These are phyloP conservation scores for Backusella circina DNA, from an alignment of 192 early-diverging fungal species.

Conservation along the genomic window DNA sequence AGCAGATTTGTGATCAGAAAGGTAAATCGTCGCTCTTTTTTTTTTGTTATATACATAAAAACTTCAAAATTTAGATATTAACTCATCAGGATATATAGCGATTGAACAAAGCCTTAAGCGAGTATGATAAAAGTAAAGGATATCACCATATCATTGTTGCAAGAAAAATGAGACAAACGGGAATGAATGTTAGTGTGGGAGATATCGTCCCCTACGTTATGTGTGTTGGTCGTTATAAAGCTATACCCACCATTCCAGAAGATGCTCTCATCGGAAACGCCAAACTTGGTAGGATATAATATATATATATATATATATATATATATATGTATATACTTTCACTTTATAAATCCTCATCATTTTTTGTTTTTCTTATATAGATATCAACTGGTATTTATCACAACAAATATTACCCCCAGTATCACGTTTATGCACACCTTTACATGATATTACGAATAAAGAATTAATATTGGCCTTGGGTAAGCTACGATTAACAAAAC, in stretches of 20 bases:
- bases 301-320: neutral
- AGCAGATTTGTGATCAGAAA: constrained; percentile 95
- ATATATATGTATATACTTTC: neutral
- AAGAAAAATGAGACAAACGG: constrained; percentile 65
- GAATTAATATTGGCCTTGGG: neutral
- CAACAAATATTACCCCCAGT: neutral
- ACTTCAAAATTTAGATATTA: neutral
- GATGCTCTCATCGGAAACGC: constrained; percentile 62
- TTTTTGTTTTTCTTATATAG: neutral
- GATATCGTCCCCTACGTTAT: constrained; percentile 95
- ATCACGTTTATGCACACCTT: neutral
- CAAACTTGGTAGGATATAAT: constrained; percentile 25
- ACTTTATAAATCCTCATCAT: neutral
- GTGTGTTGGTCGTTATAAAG: constrained; percentile 61
- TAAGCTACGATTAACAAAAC: neutral
- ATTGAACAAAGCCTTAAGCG: constrained; percentile 88
- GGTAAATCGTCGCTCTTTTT: constrained; percentile 34
- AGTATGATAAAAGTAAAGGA: constrained; percentile 79
- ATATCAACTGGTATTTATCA: neutral
- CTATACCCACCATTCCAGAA: constrained; percentile 77
- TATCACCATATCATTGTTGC: constrained; percentile 96
- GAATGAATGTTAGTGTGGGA: constrained; percentile 62
- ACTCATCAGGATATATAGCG: constrained; percentile 40
- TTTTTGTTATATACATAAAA: neutral
- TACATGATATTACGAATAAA: neutral